Evolutionary conservation across 2,329 filamentous ascomycete genomes (phyloP), one percentile per base, ranked within the genome.

Genomic region (Rhinocladiella similis): DNA sequence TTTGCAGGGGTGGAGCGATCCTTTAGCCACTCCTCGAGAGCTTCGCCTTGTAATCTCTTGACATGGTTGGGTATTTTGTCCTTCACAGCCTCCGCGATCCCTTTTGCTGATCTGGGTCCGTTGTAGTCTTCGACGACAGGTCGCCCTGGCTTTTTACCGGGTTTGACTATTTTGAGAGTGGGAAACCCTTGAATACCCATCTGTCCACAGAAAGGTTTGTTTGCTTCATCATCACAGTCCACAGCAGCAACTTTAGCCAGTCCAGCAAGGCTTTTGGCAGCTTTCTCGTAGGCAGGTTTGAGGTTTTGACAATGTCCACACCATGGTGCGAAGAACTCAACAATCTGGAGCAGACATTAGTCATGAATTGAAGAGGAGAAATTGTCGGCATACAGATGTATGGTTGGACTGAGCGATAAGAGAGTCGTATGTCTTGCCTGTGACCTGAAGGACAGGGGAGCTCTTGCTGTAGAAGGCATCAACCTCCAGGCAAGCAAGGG

Each of bases 221-320:
- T 99, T 63, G 80, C 76, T 52, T 97, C 93, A 29, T 96, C 91
- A 68, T 99, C 93, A 73, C 94, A 99, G 74, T 99, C 89, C 63
- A 99, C 80, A 53, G 95, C 94, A 47, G 91, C 94, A 41, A 99
- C 93, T 68, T 96, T 95, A 67, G 91, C 94, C 13, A 97, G 82
- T 13, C 94, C 94, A n/a, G 88, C 84, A 56, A 99, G 87, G 67
- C 86, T 91, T 68, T 88, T 89, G 66, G 94, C 94, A 1, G 87
- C 92, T 74, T 96, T 96, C 74, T 97, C 93, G 75, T 94, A 99
- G 43, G 90, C 90, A 2, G 92, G 93, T 76, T 97, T 92, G 68
- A 99, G 87, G 75, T 89, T 97, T 76, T 96, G 83, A 78, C 94
- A 99, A 76, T 97, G 94, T 41, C 93, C 94, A 69, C 94, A 97